These are phyloP conservation scores for Irpex rosettiformis DNA, from an alignment of 1,284 basidiomycete species.

Conservation along the genomic window DNA sequence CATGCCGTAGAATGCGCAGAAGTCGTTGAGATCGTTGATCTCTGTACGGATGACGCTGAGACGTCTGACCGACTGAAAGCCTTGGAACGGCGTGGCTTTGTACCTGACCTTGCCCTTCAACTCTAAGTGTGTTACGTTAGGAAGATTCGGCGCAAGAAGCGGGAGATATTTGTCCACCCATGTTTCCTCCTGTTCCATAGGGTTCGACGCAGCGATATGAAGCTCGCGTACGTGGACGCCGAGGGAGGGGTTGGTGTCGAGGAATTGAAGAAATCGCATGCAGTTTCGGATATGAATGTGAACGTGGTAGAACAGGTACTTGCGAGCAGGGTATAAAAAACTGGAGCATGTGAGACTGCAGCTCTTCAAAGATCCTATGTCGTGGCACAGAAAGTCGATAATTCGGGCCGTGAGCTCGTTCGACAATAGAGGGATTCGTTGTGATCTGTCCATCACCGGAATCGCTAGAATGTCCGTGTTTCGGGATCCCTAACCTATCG, in stretches of 20 bases:
- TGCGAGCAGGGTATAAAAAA: conserved; percentile 18
- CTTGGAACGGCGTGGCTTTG: conserved; percentile 12
- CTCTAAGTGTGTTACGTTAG: conserved; percentile 12
- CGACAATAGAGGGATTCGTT: conserved; percentile 8
- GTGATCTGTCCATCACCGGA: background rate
- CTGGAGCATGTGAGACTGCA: conserved; percentile 19
- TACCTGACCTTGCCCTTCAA: conserved; percentile 13
- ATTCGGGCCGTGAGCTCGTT: conserved; percentile 20
- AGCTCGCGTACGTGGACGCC: conserved; percentile 15
- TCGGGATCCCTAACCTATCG: too few species aligned
- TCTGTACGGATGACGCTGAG: conserved; percentile 12
- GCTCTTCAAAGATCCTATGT: conserved; percentile 11
- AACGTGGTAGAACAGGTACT: conserved; percentile 17
- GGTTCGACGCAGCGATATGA: conserved; percentile 13
- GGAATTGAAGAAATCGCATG: conserved; percentile 11
- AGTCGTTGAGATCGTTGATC: conserved; percentile 14
- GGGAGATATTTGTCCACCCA: conserved; percentile 16
- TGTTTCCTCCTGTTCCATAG: conserved; percentile 11
- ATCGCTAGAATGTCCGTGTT: background rate
- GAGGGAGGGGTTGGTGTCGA: conserved; percentile 8
- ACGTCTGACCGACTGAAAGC: conserved; percentile 9
- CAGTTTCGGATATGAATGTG: conserved; percentile 12
- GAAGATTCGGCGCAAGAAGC: conserved; percentile 9
- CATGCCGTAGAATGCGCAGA: conserved; percentile 9
- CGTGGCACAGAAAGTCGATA: conserved; percentile 19